Evolutionary conservation across 805 yeast genomes (phyloP).

Genomic region (Pichia gijzeniarum): DNA sequence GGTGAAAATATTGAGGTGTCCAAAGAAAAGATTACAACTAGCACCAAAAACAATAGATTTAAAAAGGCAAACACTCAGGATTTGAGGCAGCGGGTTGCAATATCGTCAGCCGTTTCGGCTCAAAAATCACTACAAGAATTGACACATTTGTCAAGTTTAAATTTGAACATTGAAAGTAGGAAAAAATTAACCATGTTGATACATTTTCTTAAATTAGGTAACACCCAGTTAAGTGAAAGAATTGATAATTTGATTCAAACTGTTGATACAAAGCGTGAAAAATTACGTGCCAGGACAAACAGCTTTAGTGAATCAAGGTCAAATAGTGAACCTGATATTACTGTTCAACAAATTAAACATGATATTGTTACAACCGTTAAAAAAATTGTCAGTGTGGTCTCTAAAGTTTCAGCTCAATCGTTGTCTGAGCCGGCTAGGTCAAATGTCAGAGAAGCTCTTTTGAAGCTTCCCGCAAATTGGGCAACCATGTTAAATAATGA

Average conservation of each 20-base stretch:
- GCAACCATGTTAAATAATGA: conserved; percentile 31
- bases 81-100: conserved; percentile 26
- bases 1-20: background rate
- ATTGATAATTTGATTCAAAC: conserved; percentile 44
- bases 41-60: background rate
- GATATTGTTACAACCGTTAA: conserved; percentile 87
- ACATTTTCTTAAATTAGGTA: conserved; percentile 75
- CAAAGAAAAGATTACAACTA: background rate
- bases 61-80: conserved; percentile 5
- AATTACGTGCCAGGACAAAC: conserved; percentile 5
- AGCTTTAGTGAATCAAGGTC: conserved; percentile 4
- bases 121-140: conserved; percentile 29
- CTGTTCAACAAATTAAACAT: conserved; percentile 50
- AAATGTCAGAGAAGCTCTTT: conserved; percentile 70
- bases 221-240: conserved; percentile 62
- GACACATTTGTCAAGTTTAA: conserved; percentile 30
- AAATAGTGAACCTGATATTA: conserved; percentile 16
- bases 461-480: conserved; percentile 73
- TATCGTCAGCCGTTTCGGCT: conserved; percentile 27
- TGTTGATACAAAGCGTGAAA: conserved; percentile 24
- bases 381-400: conserved; percentile 78
- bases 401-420: conserved; percentile 74
- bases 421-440: conserved; percentile 73
- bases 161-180: conserved; percentile 54
- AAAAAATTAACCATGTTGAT: conserved; percentile 72